Base-by-base conservation (phyloP, 23 red algal species). In the Pyropia yezoensis region DNA sequence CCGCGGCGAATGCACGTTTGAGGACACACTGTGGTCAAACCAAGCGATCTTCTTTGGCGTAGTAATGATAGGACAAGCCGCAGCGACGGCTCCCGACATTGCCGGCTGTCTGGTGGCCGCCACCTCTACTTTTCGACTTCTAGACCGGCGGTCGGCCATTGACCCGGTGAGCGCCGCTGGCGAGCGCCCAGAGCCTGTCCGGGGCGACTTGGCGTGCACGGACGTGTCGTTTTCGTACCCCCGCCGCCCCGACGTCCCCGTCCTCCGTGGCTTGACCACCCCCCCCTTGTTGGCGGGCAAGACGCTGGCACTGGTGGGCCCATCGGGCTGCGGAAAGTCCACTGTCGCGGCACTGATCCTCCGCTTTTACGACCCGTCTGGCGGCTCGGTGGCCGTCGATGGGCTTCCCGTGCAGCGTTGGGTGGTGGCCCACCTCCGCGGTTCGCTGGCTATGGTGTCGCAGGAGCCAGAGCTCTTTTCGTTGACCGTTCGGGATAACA, bases 381-480 rank as follows among this genome's bases (percentile, higher is more conserved):
- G 57, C 49, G 91, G 91, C 45, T 47, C 29, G 18, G 68, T 96
- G 1, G 3, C 13, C 18, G 76, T 96, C 50, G 88, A 82, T 28
- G 88, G 67, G 18, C 22, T 24, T 8, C 53, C 69, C 61, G 21
- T 72, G 11, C 61, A 24, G 14, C 70, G 73, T 33, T 70, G 63
- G 39, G 45, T 76, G 15, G 54, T 80, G 45, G 63, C 56, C 24
- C 50, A 67, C 55, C 50, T 85, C 26, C 79, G 88, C 14, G 26
- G 51, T 4, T 67, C 82, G 26, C 74, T 92, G 21, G 79, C 68
- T 34, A 57, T 92, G 16, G 88, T 92, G 14, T 78, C 76, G 27
- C 88, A 92, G 63, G 88, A 92, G 70, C 88, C 88, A 58, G 88
- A 85, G 49, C 63, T 92, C 17, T 92, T 92, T 59, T 73, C 79